phyloP scores from a whole-genome alignment of 768 basidiomycete species.

The Bullera alba region DNA sequence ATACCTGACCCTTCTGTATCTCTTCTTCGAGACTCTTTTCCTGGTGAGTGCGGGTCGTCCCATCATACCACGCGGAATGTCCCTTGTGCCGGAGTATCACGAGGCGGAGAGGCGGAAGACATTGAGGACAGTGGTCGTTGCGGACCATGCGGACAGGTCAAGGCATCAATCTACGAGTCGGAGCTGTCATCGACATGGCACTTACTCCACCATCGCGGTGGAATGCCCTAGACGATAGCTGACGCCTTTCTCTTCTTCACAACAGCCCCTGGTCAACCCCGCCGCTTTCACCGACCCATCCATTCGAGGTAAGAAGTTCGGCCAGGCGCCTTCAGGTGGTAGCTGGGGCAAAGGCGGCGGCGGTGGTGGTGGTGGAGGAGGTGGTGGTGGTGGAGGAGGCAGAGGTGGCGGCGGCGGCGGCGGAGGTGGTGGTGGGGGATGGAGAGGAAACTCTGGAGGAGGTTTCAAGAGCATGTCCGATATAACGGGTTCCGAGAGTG shows the following conservation, averaged over 20 bases:
- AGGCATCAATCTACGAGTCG: no score
- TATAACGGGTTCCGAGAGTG: conserved; percentile 31
- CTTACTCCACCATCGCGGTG: no score
- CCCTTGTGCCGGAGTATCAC: no score
- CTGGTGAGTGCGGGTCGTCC: conserved; percentile 16
- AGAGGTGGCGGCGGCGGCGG: conserved; percentile 15
- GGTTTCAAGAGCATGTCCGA: conserved; percentile 37
- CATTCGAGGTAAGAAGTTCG: not conserved
- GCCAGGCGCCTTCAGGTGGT: not conserved
- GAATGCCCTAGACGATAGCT: no score
- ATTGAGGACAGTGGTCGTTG: not conserved
- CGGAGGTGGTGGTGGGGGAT: conserved; percentile 11
- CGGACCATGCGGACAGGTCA: no score
- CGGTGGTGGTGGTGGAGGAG: conserved; percentile 14
- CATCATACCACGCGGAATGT: not conserved
- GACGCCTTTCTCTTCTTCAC: no score
- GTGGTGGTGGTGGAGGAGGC: conserved; percentile 16
- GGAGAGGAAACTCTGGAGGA: conserved; percentile 8
- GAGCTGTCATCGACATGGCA: no score
- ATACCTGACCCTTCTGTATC: conserved; percentile 19
- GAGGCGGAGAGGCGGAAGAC: not conserved
- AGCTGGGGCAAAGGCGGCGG: conserved; percentile 7
- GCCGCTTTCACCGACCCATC: conserved; percentile 27
- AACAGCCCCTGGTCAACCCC: conserved; percentile 31
- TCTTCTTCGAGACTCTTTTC: conserved; percentile 35